Conservation (phyloP, 106 monocot species). For the Dioscorea alata region DNA sequence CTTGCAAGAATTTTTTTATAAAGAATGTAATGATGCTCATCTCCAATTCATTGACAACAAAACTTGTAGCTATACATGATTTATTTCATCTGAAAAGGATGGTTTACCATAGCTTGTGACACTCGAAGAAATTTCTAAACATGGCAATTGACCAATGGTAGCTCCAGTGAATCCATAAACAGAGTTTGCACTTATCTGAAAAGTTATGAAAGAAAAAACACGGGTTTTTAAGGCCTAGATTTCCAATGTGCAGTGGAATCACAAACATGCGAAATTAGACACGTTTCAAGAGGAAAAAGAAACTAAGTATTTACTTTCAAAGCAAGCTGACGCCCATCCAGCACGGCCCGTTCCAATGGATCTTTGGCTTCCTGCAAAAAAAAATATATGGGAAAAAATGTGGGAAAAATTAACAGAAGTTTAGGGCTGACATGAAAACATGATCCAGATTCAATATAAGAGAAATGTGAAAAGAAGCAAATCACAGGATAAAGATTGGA, state of each 20-base stretch:
- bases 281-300: not conserved
- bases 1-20: not conserved
- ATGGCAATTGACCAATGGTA: conserved; percentile 92
- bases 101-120: conserved; percentile 96
- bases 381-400: not conserved
- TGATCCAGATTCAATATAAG: no score
- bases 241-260: not conserved
- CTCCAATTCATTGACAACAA: no score
- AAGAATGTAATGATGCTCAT: not conserved
- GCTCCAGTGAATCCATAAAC: conserved; percentile 99
- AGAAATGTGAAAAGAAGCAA: no score
- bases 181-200: conserved; percentile 97
- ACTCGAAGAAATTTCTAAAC: conserved; percentile 97
- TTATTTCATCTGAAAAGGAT: conserved; percentile 1
- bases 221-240: not conserved
- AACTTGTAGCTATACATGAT: no score
- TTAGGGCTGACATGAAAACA: no score
- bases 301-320: conserved; percentile 55
- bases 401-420: no score
- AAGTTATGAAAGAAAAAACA: not conserved
- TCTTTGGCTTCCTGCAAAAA: conserved; percentile 88
- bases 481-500: no score
- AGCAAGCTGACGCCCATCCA: conserved; percentile 97
- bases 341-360: conserved; percentile 94
- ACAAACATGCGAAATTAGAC: not conserved